A percentile compares a stretch with the other conserved stretches of the same genome.
Evolutionary conservation across 306 rosid genomes (phyloP).

Genomic region (Chamaecrista fasciculata): DNA sequence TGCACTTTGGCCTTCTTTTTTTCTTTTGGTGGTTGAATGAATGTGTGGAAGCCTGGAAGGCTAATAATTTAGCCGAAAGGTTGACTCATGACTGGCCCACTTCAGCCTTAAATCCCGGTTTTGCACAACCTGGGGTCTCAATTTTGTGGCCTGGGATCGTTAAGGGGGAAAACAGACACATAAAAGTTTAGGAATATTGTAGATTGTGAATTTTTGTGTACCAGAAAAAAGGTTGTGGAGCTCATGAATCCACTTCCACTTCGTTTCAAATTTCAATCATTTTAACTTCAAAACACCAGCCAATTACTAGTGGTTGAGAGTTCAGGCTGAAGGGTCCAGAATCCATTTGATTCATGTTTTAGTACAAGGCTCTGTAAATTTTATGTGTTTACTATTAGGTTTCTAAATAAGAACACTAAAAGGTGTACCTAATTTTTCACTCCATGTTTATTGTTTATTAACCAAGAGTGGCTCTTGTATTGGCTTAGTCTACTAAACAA

Average conservation of each 20-base stretch:
- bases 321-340: not conserved
- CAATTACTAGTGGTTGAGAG: conserved; percentile 8
- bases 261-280: conserved; percentile 22
- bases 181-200: conserved; percentile 5
- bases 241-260: conserved; percentile 22
- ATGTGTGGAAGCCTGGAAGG: not conserved
- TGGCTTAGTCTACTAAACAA: too few relatives aligned
- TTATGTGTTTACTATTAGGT: too few relatives aligned
- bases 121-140: not conserved
- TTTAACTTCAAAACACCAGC: conserved; percentile 1
- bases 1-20: too few relatives aligned
- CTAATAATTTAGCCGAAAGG: conserved; percentile 6
- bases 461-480: too few relatives aligned
- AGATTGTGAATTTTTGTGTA: conserved; percentile 4
- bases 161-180: conserved; percentile 5
- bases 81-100: not conserved
- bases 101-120: not conserved
- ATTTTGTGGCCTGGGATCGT: conserved; percentile 29
- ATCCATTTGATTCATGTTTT: conserved; percentile 6
- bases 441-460: too few relatives aligned
- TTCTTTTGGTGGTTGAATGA: not conserved
- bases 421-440: too few relatives aligned
- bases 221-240: conserved; percentile 9
- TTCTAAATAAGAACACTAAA: too few relatives aligned
- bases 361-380: too few relatives aligned